Percentiles rank a stretch among this genome's conserved stretches.
Conservation (phyloP, 805 yeast genomes). For the Middelhovenomyces tepae region DNA sequence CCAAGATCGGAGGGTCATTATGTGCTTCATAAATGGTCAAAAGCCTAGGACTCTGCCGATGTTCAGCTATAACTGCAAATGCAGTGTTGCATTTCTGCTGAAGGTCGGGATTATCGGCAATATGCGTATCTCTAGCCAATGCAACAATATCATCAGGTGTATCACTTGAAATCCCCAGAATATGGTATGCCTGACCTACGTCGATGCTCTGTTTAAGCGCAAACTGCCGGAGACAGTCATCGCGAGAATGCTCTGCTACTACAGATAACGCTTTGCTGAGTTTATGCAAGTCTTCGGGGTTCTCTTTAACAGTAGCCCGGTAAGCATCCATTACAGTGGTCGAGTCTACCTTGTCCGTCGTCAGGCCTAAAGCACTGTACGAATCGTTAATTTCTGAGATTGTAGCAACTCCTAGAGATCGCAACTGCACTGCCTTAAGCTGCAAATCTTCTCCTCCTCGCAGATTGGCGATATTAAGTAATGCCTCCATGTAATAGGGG, state of each 20-base stretch:
- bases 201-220: conserved; percentile 38
- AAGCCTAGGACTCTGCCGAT: conserved; percentile 32
- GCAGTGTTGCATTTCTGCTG: no score
- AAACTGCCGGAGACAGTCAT: no score
- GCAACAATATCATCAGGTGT: conserved; percentile 64
- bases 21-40: conserved; percentile 24
- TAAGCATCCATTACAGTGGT: conserved; percentile 11
- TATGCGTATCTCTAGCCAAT: no score
- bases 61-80: conserved; percentile 54
- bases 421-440: conserved; percentile 36
- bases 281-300: conserved; percentile 7
- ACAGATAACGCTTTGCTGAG: no score
- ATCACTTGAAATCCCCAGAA: conserved; percentile 40
- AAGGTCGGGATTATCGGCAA: no score
- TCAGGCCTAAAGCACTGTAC: conserved; percentile 28
- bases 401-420: conserved; percentile 46
- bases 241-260: no score
- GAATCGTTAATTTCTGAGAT: conserved; percentile 38
- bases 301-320: conserved; percentile 5
- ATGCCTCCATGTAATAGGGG: conserved; percentile 51
- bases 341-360: conserved; percentile 13
- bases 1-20: conserved; percentile 20
- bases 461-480: conserved; percentile 41
- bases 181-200: conserved; percentile 41
- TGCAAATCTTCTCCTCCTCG: conserved; percentile 41